A percentile compares a stretch with the other conserved stretches of the same genome.
Evolutionary conservation across 2,329 filamentous ascomycete species (phyloP).

Genomic region (Leptographium lundbergii): DNA sequence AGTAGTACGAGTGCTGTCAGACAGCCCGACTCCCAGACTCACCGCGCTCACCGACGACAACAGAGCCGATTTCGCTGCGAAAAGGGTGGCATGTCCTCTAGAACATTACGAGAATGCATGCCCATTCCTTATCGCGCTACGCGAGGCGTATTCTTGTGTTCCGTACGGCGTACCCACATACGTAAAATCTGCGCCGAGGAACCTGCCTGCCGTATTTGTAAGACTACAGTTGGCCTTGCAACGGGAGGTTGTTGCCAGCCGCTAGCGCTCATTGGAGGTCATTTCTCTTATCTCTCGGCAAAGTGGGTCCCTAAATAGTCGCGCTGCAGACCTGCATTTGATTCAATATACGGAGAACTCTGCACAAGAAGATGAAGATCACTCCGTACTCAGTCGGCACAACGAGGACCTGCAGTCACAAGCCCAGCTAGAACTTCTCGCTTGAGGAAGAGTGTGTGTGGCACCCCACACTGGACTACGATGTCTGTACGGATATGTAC

Average conservation of each 20-base stretch:
- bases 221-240: not conserved
- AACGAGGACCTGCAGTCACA: not conserved
- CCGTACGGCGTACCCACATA: not conserved
- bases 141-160: not conserved
- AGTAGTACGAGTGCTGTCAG: not conserved
- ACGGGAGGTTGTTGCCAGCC: too few species aligned
- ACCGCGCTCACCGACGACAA: not conserved
- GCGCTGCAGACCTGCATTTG: not conserved
- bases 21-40: not conserved
- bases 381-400: too few species aligned
- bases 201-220: not conserved
- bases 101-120: not conserved
- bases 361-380: too few species aligned
- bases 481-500: not conserved
- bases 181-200: not conserved
- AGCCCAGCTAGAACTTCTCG: not conserved
- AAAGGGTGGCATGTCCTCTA: not conserved
- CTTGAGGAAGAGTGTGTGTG: not conserved
- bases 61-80: not conserved
- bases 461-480: not conserved
- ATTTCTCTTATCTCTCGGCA: constrained; percentile 13
- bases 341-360: too few species aligned
- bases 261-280: constrained; percentile 1
- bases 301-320: constrained; percentile 2
- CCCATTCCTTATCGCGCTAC: not conserved